phyloP scores from a whole-genome alignment of 2,329 filamentous ascomycete genomes.

The Claviceps cyperi region DNA sequence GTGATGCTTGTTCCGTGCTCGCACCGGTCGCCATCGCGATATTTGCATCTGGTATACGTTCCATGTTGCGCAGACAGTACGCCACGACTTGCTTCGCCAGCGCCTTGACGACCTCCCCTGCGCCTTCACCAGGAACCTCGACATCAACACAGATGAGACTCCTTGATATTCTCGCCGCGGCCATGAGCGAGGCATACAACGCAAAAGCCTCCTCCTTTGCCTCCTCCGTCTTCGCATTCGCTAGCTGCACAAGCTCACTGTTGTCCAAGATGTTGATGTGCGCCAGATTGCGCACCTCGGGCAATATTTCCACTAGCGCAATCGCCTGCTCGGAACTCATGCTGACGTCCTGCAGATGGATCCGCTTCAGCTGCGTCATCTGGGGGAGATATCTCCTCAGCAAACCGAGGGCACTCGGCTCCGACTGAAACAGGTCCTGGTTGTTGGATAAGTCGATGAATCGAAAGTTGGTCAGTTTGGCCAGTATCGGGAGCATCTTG shows the following conservation, averaged over 20 bases:
- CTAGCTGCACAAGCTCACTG: slow-evolving; percentile 51
- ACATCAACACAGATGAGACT: slow-evolving; percentile 84
- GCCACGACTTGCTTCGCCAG: slow-evolving; percentile 89
- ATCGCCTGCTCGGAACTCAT: slow-evolving; percentile 82
- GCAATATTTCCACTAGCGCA: slow-evolving; percentile 75
- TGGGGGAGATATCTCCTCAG: slow-evolving; percentile 54
- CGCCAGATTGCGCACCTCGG: slow-evolving; percentile 66
- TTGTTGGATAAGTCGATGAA: slow-evolving; percentile 94
- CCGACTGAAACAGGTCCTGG: slow-evolving; percentile 56
- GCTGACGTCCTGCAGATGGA: slow-evolving; percentile 75
- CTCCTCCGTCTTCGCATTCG: slow-evolving; percentile 61
- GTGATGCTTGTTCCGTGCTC: slow-evolving; percentile 3
- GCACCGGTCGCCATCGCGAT: slow-evolving; percentile 20
- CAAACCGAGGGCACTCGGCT: slow-evolving; percentile 58
- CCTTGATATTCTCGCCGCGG: slow-evolving; percentile 69
- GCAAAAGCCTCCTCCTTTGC: slow-evolving; percentile 88
- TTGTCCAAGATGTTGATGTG: slow-evolving; percentile 85
- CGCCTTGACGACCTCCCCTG: slow-evolving; percentile 83
- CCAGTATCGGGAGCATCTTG: slow-evolving; percentile 59
- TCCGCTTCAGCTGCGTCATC: slow-evolving; percentile 60
- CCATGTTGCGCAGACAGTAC: slow-evolving; percentile 85
- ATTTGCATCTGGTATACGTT: slow-evolving; percentile 56
- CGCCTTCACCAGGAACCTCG: slow-evolving; percentile 66
- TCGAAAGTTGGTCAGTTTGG: slow-evolving; percentile 56
- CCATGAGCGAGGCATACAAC: slow-evolving; percentile 79